Percentiles rank a stretch among this genome's conserved stretches.
These are phyloP conservation scores for Neofusicoccum sp. DNA, from an alignment of 2,329 filamentous ascomycete genomes.

Conservation along the genomic window DNA sequence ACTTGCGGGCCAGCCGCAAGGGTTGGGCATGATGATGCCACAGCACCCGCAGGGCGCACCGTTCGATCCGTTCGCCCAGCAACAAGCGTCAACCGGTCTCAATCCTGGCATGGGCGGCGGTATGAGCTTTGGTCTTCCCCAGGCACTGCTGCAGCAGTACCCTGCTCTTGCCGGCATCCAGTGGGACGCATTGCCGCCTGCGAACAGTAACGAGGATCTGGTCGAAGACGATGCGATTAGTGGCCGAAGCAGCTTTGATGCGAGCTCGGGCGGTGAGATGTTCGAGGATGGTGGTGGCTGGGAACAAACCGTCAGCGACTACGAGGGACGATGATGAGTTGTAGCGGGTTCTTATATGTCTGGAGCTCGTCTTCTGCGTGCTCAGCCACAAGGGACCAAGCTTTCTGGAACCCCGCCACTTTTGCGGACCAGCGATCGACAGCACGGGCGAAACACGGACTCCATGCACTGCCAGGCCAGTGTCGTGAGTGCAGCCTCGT, in stretches of 20 bases:
- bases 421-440: neutral
- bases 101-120: constrained; percentile 27
- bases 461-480: neutral
- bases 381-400: neutral
- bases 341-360: neutral
- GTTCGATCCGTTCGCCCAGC: constrained; percentile 10
- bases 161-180: constrained; percentile 88
- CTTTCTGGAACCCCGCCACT: neutral
- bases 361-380: neutral
- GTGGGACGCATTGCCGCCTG: constrained; percentile 74
- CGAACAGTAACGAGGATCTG: constrained; percentile 49
- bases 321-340: constrained; percentile 1
- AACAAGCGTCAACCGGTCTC: constrained; percentile 10
- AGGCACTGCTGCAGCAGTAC: constrained; percentile 85
- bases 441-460: neutral
- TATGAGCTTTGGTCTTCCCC: constrained; percentile 65
- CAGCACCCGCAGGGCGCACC: constrained; percentile 31
- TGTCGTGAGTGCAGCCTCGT: neutral
- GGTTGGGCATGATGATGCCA: constrained; percentile 30
- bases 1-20: constrained; percentile 31
- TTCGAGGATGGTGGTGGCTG: constrained; percentile 60
- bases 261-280: constrained; percentile 66
- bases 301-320: constrained; percentile 16
- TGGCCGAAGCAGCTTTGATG: constrained; percentile 80
- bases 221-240: constrained; percentile 49